Percentiles rank a stretch among this genome's conserved stretches.
Conservation (phyloP, 371 early-diverging fungal genomes). For the Rhizopus delemar region DNA sequence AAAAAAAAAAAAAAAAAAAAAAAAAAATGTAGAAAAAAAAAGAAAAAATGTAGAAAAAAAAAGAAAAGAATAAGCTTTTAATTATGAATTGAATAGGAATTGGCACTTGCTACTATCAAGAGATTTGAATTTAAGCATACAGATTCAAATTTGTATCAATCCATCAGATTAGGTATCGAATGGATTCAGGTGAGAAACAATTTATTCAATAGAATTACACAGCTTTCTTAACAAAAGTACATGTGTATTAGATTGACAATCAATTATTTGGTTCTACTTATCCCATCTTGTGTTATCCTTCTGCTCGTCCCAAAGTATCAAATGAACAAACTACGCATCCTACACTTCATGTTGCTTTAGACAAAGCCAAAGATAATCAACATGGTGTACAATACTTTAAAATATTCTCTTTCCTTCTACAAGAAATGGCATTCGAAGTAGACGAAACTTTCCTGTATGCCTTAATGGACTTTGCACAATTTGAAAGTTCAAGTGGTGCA, state of each 20-base stretch:
- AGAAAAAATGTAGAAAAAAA: no score
- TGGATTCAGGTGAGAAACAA: conserved; percentile 67
- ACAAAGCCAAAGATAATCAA: conserved; percentile 72
- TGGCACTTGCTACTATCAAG: conserved; percentile 72
- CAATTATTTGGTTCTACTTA: conserved; percentile 73
- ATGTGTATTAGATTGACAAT: conserved; percentile 71
- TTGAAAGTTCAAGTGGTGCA: conserved; percentile 39
- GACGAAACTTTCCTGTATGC: conserved; percentile 82
- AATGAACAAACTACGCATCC: conserved; percentile 55
- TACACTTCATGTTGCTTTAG: conserved; percentile 56
- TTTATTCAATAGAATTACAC: no score
- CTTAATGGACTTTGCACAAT: conserved; percentile 73
- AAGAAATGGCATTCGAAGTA: conserved; percentile 85
- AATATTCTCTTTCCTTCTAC: conserved; percentile 75
- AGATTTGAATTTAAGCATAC: conserved; percentile 66
- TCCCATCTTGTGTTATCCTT: conserved; percentile 85
- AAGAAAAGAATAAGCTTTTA: no score
- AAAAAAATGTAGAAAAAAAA: no score
- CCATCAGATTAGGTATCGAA: conserved; percentile 60
- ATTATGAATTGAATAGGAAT: conserved; percentile 52
- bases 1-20: no score
- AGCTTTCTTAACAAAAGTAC: no score
- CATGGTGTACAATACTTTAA: conserved; percentile 86
- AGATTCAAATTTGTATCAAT: conserved; percentile 70
- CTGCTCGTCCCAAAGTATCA: conserved; percentile 62